These are phyloP conservation scores for Nemania sp. DNA, from an alignment of 2,329 filamentous ascomycete genomes.

Conservation along the genomic window DNA sequence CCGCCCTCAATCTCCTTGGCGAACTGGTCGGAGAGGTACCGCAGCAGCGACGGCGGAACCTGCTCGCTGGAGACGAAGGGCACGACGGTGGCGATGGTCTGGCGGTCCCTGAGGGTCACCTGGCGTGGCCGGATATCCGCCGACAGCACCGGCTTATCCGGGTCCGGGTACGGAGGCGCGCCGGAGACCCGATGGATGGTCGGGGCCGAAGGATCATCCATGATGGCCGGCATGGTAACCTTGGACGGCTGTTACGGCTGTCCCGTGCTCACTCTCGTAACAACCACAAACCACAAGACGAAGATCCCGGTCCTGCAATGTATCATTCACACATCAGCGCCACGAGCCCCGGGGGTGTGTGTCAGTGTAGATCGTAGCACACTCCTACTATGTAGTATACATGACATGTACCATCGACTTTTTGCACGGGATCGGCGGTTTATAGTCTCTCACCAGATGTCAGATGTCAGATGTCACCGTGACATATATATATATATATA, in stretches of 20 bases:
- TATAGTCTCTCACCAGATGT: too few relatives aligned
- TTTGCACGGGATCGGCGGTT: not conserved
- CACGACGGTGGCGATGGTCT: conserved; percentile 81
- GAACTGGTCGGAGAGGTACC: conserved; percentile 80
- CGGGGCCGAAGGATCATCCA: conserved; percentile 74
- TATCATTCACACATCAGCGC: conserved; percentile 10
- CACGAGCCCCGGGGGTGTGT: conserved; percentile 1
- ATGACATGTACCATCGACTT: not conserved
- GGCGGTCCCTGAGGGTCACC: conserved; percentile 81
- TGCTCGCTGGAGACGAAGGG: conserved; percentile 78
- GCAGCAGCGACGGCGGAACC: conserved; percentile 74
- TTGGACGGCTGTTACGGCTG: not conserved
- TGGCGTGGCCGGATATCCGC: conserved; percentile 71
- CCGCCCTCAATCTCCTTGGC: conserved; percentile 91
- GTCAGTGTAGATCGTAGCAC: not conserved
- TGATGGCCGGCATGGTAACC: conserved; percentile 71
- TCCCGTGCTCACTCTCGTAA: not conserved
- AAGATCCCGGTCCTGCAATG: not conserved
- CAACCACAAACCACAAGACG: not conserved
- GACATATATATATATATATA: too few relatives aligned
- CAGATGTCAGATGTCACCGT: conserved; percentile 17
- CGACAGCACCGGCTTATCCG: conserved; percentile 66
- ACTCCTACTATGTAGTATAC: not conserved
- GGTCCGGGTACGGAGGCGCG: conserved; percentile 65
- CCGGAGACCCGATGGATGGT: conserved; percentile 73